Conservation (phyloP, 2,329 filamentous ascomycete genomes). For the Tolypocladium cylindrosporum region DNA sequence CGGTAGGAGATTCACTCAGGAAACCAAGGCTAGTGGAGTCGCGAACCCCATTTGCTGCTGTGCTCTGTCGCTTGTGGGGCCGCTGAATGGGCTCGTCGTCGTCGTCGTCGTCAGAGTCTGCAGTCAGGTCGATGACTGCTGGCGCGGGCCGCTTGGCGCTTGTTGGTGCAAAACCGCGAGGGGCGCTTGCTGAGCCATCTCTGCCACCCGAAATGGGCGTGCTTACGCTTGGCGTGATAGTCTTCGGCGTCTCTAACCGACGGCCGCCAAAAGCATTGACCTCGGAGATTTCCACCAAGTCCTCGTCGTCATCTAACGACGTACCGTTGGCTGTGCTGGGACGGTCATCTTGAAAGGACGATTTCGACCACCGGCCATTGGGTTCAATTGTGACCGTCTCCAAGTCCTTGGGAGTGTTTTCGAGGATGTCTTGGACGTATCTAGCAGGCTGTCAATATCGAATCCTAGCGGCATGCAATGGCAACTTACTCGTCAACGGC, state of each 20-base stretch:
- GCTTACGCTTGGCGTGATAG: conserved; percentile 21
- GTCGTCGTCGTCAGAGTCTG: conserved; percentile 42
- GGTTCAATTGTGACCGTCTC: conserved; percentile 90
- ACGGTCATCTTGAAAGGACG: conserved; percentile 22
- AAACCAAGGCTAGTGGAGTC: conserved; percentile 9
- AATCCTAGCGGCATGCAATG: neutral
- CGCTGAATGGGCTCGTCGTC: conserved; percentile 38
- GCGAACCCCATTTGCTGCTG: conserved; percentile 13
- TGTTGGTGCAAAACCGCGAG: conserved; percentile 22
- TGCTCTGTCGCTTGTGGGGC: conserved; percentile 36
- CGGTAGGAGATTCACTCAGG: conserved; percentile 12
- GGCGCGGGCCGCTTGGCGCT: conserved; percentile 38
- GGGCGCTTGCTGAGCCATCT: conserved; percentile 24
- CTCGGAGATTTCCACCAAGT: conserved; percentile 39
- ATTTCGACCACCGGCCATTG: conserved; percentile 62
- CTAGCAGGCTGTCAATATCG: conserved; percentile 26
- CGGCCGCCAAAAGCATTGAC: conserved; percentile 24
- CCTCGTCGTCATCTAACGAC: conserved; percentile 34
- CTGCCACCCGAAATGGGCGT: conserved; percentile 27
- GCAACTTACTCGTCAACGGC: conserved; percentile 72
- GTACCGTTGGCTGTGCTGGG: conserved; percentile 15
- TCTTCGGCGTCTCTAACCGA: conserved; percentile 25
- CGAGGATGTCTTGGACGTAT: conserved; percentile 81
- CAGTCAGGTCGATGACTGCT: conserved; percentile 49
- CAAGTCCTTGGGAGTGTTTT: conserved; percentile 56